Evolutionary conservation across 306 rosid genomes (phyloP).

Genomic region (Fagus crenata): DNA sequence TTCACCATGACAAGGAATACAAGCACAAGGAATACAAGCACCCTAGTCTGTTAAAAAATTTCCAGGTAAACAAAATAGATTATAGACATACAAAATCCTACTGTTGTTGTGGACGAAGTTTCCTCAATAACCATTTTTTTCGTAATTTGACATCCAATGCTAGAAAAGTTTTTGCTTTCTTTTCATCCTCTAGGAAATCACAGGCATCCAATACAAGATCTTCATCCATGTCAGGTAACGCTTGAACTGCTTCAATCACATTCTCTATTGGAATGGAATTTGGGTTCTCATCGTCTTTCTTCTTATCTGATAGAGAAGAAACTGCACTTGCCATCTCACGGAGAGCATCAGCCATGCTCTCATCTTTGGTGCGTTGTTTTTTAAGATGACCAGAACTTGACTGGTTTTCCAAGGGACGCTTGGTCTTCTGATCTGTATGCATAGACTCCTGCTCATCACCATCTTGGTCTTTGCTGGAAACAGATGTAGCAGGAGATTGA

Average conservation of each 20-base stretch:
- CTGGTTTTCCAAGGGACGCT: slow-evolving; percentile 43
- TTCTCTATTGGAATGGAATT: slow-evolving; percentile 50
- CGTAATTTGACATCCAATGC: slow-evolving; percentile 62
- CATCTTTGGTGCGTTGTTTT: slow-evolving; percentile 42
- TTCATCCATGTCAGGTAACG: slow-evolving; percentile 79
- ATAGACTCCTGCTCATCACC: slow-evolving; percentile 34
- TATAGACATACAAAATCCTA: not conserved
- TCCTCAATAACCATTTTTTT: slow-evolving; percentile 71
- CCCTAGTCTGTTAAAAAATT: not conserved
- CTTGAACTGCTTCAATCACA: slow-evolving; percentile 66
- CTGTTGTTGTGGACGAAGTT: slow-evolving; percentile 48
- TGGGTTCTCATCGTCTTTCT: slow-evolving; percentile 39
- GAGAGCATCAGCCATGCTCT: slow-evolving; percentile 56
- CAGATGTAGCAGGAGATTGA: slow-evolving; percentile 46
- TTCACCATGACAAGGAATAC: not conserved
- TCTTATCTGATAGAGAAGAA: slow-evolving; percentile 49
- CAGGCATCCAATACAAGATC: slow-evolving; percentile 80
- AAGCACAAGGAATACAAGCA: not conserved
- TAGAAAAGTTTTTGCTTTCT: slow-evolving; percentile 70
- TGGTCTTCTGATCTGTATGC: slow-evolving; percentile 41
- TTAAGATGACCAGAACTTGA: slow-evolving; percentile 39
- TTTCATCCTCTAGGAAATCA: slow-evolving; percentile 73
- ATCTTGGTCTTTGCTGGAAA: slow-evolving; percentile 40
- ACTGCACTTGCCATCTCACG: slow-evolving; percentile 64
- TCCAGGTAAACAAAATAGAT: not conserved